phyloP scores from a whole-genome alignment of 176 grass and related monocot genomes.

The Triticum turgidum region DNA sequence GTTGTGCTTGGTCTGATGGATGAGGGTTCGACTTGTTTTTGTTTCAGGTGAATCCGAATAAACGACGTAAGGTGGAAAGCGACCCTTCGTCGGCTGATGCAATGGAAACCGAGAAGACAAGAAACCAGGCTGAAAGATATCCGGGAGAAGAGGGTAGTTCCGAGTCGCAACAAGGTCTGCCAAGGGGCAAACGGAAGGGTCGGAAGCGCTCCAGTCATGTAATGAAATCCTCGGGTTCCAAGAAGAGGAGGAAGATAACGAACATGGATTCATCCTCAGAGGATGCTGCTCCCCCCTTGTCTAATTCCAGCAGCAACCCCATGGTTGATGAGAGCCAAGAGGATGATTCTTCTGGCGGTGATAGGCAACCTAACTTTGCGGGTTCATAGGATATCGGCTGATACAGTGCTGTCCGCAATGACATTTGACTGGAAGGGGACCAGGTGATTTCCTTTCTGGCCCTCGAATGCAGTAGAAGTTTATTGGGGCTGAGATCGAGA shows the following conservation, averaged over 20 bases:
- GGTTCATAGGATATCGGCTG: constrained; percentile 27
- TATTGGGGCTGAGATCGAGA: neutral
- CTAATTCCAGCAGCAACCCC: constrained; percentile 62
- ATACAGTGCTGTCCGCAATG: neutral
- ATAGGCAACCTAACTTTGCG: constrained; percentile 43
- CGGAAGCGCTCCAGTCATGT: constrained; percentile 69
- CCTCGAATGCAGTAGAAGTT: neutral
- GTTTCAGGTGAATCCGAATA: constrained; percentile 75
- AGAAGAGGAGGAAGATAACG: constrained; percentile 59
- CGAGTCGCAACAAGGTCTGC: constrained; percentile 59
- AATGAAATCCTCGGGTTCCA: constrained; percentile 48
- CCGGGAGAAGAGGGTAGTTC: constrained; percentile 46
- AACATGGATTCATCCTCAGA: constrained; percentile 43
- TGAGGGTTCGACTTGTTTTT: constrained; percentile 3
- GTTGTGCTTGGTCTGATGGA: neutral
- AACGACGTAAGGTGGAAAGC: constrained; percentile 52
- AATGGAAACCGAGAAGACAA: constrained; percentile 46
- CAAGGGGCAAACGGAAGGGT: constrained; percentile 60
- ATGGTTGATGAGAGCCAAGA: constrained; percentile 47
- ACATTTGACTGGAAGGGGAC: constrained; percentile 4
- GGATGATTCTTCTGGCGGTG: constrained; percentile 34
- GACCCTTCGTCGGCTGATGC: constrained; percentile 24
- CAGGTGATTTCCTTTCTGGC: neutral
- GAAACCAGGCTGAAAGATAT: constrained; percentile 36
- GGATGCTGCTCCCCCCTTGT: constrained; percentile 51